These are phyloP conservation scores for Amylocystis lapponica DNA, from an alignment of 768 basidiomycete species.

Conservation along the genomic window DNA sequence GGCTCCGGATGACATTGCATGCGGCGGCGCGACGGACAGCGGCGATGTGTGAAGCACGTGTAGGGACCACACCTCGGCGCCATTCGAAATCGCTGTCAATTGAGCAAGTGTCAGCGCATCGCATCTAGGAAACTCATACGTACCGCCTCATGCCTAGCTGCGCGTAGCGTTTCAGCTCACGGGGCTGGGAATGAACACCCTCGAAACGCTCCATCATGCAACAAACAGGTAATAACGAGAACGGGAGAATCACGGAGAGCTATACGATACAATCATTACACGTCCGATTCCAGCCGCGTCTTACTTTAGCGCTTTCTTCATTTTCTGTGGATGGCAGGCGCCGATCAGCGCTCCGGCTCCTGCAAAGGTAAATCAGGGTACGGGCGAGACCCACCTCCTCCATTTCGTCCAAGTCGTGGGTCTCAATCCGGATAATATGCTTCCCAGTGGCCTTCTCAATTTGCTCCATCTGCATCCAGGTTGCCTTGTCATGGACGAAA, in stretches of 20 bases:
- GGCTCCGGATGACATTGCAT: too few species aligned
- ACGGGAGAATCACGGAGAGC: not conserved
- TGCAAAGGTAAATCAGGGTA: not conserved
- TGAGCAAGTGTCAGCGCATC: too few species aligned
- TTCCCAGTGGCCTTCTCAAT: constrained; percentile 78
- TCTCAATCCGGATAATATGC: constrained; percentile 82
- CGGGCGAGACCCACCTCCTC: constrained; percentile 62
- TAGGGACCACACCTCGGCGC: too few species aligned
- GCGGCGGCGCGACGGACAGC: too few species aligned
- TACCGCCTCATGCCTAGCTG: too few species aligned
- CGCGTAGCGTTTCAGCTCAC: too few species aligned
- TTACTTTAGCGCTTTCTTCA: constrained; percentile 76
- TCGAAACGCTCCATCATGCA: too few species aligned
- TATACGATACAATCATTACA: not conserved
- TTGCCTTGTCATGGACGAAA: constrained; percentile 88
- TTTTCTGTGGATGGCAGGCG: constrained; percentile 43
- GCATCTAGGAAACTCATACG: too few species aligned
- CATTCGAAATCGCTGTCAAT: too few species aligned
- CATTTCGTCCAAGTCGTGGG: constrained; percentile 88
- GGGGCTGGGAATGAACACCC: too few species aligned
- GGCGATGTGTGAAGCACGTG: too few species aligned
- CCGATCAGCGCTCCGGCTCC: not conserved
- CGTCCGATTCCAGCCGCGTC: not conserved
- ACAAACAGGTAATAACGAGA: too few species aligned
- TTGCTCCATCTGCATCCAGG: constrained; percentile 84